phyloP scores from a whole-genome alignment of 352 stramenopile species.

The Blastocystis sp. region DNA sequence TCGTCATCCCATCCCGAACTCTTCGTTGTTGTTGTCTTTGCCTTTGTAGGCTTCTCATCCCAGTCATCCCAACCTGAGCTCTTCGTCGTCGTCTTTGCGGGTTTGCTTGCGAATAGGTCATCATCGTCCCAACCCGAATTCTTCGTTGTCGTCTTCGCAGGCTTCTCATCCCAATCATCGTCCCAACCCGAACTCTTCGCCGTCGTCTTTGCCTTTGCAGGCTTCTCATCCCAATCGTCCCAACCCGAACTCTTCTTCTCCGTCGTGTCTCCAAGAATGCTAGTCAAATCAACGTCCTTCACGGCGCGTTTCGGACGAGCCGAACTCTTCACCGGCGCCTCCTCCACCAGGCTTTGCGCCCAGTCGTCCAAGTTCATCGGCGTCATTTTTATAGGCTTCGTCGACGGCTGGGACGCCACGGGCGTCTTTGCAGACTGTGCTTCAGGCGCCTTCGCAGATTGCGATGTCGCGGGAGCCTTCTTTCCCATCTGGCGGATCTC shows the following conservation, averaged over 20 bases:
- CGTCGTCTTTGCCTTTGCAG: neutral
- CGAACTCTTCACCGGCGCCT: neutral
- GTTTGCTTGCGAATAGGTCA: neutral
- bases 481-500: constrained; percentile 32
- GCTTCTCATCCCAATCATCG: constrained; percentile 27
- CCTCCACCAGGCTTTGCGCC: neutral
- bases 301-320: neutral
- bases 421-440: no score
- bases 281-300: neutral
- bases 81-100: neutral
- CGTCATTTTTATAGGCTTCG: neutral
- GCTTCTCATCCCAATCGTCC: constrained; percentile 23
- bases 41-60: neutral
- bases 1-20: neutral
- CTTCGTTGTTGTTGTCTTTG: neutral
- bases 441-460: neutral
- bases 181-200: neutral
- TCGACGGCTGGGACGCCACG: no score
- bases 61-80: neutral
- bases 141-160: neutral
- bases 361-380: constrained; percentile 19
- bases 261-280: neutral
- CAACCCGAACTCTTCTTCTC: neutral
- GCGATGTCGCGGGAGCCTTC: neutral
- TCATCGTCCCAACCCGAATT: neutral